Conservation (phyloP, 805 yeast genomes). For the Tetrapisispora phaffii region DNA sequence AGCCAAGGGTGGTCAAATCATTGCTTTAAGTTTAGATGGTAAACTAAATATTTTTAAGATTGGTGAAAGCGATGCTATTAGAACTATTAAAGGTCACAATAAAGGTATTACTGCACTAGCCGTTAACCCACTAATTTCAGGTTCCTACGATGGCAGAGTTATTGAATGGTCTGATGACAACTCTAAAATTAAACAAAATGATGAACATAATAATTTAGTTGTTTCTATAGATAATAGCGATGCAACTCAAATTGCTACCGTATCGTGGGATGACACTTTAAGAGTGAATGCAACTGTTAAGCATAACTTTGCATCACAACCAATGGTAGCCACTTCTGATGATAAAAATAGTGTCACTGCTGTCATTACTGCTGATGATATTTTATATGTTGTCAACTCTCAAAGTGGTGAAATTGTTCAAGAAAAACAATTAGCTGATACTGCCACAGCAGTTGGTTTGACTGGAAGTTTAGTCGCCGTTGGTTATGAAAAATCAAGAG, state of each 20-base stretch:
- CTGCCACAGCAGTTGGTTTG: conserved; percentile 40
- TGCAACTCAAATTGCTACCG: conserved; percentile 35
- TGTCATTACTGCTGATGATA: conserved; percentile 38
- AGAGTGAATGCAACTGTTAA: conserved; percentile 27
- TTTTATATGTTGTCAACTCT: conserved; percentile 28
- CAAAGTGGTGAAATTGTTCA: conserved; percentile 27
- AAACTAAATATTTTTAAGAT: conserved; percentile 49
- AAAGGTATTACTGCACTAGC: conserved; percentile 59
- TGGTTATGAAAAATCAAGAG: conserved; percentile 36
- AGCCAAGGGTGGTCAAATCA: conserved; percentile 43
- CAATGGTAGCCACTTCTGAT: conserved; percentile 35
- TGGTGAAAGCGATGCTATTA: conserved; percentile 27
- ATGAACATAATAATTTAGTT: conserved; percentile 56
- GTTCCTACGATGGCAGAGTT: conserved; percentile 76
- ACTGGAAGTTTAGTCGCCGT: conserved; percentile 38
- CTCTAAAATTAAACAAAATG: conserved; percentile 24
- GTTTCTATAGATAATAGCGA: conserved; percentile 37
- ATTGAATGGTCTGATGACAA: conserved; percentile 44
- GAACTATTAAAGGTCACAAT: conserved; percentile 66
- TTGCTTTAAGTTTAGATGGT: conserved; percentile 67
- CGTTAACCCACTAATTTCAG: conserved; percentile 37
- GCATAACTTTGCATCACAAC: conserved; percentile 37
- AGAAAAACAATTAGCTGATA: conserved; percentile 27
- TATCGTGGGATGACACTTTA: conserved; percentile 85
- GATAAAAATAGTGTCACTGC: conserved; percentile 30